phyloP scores from a whole-genome alignment of 2,329 filamentous ascomycete species.

The Onygenales sp. region DNA sequence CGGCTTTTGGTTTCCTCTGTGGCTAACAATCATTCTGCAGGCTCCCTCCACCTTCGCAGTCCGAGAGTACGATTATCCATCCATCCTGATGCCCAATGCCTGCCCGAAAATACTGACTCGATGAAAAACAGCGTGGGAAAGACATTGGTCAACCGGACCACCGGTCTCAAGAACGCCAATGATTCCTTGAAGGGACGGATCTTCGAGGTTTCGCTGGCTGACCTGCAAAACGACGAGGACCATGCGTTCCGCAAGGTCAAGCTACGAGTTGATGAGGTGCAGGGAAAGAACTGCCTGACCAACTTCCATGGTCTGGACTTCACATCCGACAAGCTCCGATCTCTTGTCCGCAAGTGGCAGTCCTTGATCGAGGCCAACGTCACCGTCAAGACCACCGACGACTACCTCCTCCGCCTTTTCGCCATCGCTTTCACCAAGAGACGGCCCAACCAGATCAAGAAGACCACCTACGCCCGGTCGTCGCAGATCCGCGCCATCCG shows the following conservation, averaged over 20 bases:
- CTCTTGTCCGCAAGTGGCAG: constrained; percentile 99
- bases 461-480: constrained; percentile 96
- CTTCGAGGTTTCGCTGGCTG: constrained; percentile 96
- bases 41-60: constrained; percentile 91
- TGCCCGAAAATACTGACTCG: constrained; percentile 3
- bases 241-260: constrained; percentile 99
- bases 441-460: constrained; percentile 99
- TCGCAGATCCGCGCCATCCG: constrained; percentile 97
- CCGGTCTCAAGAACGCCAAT: constrained; percentile 99
- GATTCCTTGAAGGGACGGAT: constrained; percentile 97
- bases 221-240: constrained; percentile 99
- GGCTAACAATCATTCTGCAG: constrained; percentile 33
- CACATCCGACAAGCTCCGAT: constrained; percentile 99
- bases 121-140: constrained; percentile 74
- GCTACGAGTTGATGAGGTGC: constrained; percentile 95
- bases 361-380: constrained; percentile 98
- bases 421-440: constrained; percentile 99
- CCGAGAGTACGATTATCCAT: constrained; percentile 67
- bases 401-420: constrained; percentile 98
- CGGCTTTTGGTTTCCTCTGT: neutral
- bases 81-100: constrained; percentile 8
- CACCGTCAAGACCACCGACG: constrained; percentile 99
- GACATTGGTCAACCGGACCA: constrained; percentile 98
- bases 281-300: constrained; percentile 99
- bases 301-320: constrained; percentile 99